Conservation (phyloP, 768 basidiomycete genomes). For the Imleria badia region DNA sequence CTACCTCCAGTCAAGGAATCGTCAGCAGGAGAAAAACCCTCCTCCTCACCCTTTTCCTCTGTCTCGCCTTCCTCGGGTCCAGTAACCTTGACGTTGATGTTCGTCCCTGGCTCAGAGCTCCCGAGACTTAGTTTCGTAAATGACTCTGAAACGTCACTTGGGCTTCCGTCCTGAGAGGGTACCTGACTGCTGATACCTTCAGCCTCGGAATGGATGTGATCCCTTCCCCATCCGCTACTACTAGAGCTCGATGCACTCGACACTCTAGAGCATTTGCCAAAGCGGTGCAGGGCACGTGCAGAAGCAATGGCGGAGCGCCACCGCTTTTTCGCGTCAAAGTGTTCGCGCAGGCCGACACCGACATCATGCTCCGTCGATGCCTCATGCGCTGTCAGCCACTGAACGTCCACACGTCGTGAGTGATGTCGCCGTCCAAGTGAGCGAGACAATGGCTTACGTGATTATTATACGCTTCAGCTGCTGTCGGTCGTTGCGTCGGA, state of each 20-base stretch:
- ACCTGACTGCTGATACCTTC: conserved; percentile 34
- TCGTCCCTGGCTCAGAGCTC: conserved; percentile 37
- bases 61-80: conserved; percentile 25
- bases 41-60: conserved; percentile 25
- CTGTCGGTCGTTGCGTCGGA: conserved; percentile 69
- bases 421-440: background rate
- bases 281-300: conserved; percentile 40
- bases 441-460: conserved; percentile 43
- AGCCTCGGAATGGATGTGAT: conserved; percentile 23
- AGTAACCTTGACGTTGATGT: conserved; percentile 43
- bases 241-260: conserved; percentile 30
- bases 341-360: conserved; percentile 65
- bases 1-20: conserved; percentile 22
- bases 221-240: conserved; percentile 40
- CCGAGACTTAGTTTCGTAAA: conserved; percentile 31
- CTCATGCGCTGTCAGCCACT: conserved; percentile 75
- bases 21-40: conserved; percentile 17
- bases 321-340: conserved; percentile 73
- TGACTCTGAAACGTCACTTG: conserved; percentile 19
- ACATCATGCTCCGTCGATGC: conserved; percentile 76
- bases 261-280: conserved; percentile 27
- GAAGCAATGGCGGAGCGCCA: conserved; percentile 72
- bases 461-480: conserved; percentile 65
- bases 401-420: conserved; percentile 1
- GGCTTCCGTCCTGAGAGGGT: conserved; percentile 34